Evolutionary conservation across 2,329 filamentous ascomycete species (phyloP), one percentile per base, ranked within the genome.

Genomic region (Fusarium sp.): DNA sequence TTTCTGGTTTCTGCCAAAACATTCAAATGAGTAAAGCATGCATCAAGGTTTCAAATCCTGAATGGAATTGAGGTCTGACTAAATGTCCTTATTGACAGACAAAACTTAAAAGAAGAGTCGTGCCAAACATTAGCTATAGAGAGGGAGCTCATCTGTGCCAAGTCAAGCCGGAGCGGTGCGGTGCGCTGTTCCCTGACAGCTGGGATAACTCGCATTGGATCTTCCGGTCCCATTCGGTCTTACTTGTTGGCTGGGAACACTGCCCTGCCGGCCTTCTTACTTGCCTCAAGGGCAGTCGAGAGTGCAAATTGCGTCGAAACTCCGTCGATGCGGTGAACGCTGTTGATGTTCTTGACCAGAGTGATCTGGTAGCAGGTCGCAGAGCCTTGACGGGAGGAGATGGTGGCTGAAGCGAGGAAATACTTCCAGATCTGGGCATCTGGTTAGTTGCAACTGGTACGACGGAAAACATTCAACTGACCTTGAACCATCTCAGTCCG

Each of bases 341-440:
- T 54, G 8, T 54, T 54, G 40, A 54, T 44, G 51, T 54, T 54
- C 20, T 54, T 54, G 16, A 54, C 51, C 11, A 54, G 40, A 12
- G 51, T 54, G n/a, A 54, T 54, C 40, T 54, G 51, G 51, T 54
- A 54, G 51, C 51, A 54, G 20, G 51, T 54, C 7, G 51, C 51
- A 11, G 51, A 54, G 40, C 51, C 51, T 44, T 54, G 51, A 12
- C 51, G 51, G 51, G 51, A 54, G 40, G 51, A 44, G 51, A 44
- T 54, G 37, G 51, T 54, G 51, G 51, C 51, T 54, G 51, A 54
- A 44, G 51, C 51, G 20, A 54, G 51, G 27, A 54, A 54, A 32
- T 54, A 54, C 27, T 54, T 54, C 40, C 51, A 54, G 40, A 54
- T 54, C 51, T 54, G 27, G 40, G 16, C 7, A 20, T 44, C 9